A percentile compares a stretch with the other conserved stretches of the same genome.
These are phyloP conservation scores for Echites panduratus DNA, from an alignment of 257 asterid genomes.

Conservation along the genomic window DNA sequence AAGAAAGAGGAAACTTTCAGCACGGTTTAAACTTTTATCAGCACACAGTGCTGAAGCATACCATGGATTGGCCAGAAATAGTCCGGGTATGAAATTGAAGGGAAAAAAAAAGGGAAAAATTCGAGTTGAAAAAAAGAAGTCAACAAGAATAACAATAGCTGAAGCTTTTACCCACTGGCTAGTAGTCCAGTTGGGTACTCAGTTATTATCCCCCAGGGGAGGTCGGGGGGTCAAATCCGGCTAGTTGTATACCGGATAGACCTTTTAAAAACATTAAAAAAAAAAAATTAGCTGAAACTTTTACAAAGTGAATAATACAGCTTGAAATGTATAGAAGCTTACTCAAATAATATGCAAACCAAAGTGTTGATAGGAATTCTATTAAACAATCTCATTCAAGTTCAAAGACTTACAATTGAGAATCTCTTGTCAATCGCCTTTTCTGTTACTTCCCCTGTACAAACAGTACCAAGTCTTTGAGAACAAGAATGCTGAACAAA, in stretches of 20 bases:
- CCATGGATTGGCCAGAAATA: not conserved
- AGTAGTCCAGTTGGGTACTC: too few relatives aligned
- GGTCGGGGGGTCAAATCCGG: too few relatives aligned
- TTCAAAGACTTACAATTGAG: slow-evolving; percentile 42
- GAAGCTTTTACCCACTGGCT: too few relatives aligned
- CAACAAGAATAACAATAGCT: not conserved
- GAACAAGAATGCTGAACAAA: not conserved
- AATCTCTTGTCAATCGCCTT: slow-evolving; percentile 38
- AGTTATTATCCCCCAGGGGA: too few relatives aligned
- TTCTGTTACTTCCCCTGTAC: slow-evolving; percentile 52
- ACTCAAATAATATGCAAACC: not conserved
- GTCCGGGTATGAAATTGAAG: not conserved
- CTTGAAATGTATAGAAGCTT: not conserved
- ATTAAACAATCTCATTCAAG: not conserved
- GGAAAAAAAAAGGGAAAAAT: too few relatives aligned
- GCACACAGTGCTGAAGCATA: not conserved
- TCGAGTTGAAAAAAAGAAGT: not conserved
- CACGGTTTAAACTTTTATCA: not conserved
- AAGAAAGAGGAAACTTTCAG: not conserved
- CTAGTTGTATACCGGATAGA: too few relatives aligned
- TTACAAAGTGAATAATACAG: not conserved
- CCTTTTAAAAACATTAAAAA: too few relatives aligned
- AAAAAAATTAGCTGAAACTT: too few relatives aligned
- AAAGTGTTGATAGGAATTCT: slow-evolving; percentile 7
- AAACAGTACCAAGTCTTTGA: slow-evolving; percentile 2